These are phyloP conservation scores for Hymenoscyphus scutula DNA, from an alignment of 2,329 filamentous ascomycete species.

Conservation along the genomic window DNA sequence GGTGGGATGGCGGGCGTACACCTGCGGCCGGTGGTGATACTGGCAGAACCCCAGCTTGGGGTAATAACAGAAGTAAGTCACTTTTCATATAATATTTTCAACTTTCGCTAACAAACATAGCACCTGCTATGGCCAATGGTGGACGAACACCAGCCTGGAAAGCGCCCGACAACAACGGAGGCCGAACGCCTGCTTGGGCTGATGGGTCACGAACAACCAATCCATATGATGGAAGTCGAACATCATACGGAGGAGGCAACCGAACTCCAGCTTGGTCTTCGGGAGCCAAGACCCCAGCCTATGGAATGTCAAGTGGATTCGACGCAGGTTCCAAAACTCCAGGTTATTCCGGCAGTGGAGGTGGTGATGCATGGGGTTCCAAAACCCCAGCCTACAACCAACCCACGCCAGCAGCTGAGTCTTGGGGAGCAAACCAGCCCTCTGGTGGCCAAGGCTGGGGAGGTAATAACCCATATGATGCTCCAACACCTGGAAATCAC, in stretches of 20 bases:
- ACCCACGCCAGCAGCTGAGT: conserved; percentile 62
- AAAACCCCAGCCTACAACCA: conserved; percentile 66
- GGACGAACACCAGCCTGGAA: conserved; percentile 69
- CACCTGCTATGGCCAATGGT: conserved; percentile 55
- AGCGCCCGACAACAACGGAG: conserved; percentile 41
- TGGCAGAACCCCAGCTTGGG: conserved; percentile 77
- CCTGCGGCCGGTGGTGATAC: conserved; percentile 59
- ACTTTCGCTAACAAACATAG: conserved; percentile 29
- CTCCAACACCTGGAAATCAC: conserved; percentile 62
- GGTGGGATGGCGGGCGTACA: conserved; percentile 69
- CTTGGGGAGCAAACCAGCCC: conserved; percentile 26
- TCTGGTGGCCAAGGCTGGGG: conserved; percentile 41
- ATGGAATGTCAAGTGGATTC: conserved; percentile 49
- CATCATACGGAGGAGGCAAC: conserved; percentile 69
- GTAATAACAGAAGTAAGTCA: conserved; percentile 59
- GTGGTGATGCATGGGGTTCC: conserved; percentile 61
- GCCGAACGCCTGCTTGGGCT: conserved; percentile 68
- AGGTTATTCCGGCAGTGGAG: conserved; percentile 61
- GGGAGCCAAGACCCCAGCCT: conserved; percentile 68
- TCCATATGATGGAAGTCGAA: conserved; percentile 62
- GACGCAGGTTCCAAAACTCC: conserved; percentile 75
- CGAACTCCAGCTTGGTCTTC: conserved; percentile 78
- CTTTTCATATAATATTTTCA: not conserved
- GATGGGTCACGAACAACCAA: conserved; percentile 67
- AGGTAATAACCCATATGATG: conserved; percentile 55